Evolutionary conservation across 164 flowering plant species (phyloP).

Genomic region (Stephania yunnanensis): DNA sequence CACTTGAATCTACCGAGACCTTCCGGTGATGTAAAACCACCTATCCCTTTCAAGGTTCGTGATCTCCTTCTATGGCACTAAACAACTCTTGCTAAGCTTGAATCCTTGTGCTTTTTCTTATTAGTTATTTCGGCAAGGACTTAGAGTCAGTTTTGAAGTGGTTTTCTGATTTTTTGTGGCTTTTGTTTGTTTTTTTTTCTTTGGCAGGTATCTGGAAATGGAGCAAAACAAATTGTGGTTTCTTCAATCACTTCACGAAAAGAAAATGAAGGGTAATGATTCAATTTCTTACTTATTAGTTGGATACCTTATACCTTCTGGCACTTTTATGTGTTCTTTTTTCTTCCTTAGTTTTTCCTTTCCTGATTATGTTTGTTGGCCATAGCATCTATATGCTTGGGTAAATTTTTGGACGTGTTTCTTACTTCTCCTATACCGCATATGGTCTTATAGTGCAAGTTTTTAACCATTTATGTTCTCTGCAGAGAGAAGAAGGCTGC

Average conservation of each 20-base stretch:
- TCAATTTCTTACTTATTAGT: neutral
- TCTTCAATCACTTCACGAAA: conserved; percentile 24
- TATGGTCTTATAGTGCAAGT: neutral
- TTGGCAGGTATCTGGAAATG: conserved; percentile 36
- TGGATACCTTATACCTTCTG: neutral
- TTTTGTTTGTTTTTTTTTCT: neutral
- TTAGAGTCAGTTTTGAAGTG: neutral
- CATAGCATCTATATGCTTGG: neutral
- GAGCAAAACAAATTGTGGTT: conserved; percentile 27
- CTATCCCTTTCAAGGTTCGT: conserved; percentile 40
- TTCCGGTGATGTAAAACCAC: conserved; percentile 24
- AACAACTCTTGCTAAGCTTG: neutral
- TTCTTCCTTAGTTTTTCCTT: neutral
- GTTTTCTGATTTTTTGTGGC: neutral
- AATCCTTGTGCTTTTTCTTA: neutral
- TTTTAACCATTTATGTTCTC: neutral
- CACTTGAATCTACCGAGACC: conserved; percentile 29
- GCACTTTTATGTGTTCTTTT: neutral
- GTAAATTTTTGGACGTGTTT: neutral
- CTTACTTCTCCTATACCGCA: neutral
- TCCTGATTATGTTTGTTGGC: neutral
- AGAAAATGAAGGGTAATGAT: conserved; percentile 54
- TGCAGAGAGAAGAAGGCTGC: conserved; percentile 22
- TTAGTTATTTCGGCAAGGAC: neutral
- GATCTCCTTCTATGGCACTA: conserved; percentile 2